Percentiles rank a stretch among this genome's conserved stretches.
phyloP scores from a whole-genome alignment of 305 asterid genomes.

The Fraxinus sp. region DNA sequence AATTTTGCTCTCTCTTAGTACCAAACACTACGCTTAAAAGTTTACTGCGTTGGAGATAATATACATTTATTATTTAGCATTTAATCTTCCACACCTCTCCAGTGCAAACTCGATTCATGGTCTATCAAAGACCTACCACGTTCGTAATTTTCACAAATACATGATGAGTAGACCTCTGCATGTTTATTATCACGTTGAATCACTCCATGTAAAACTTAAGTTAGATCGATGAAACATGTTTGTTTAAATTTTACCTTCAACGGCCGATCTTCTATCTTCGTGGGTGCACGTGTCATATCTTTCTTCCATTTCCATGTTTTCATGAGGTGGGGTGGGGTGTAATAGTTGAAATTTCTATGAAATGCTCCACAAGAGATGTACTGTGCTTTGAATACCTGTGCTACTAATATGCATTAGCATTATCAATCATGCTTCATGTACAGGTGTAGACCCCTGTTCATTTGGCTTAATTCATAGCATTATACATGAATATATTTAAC shows the following conservation, averaged over 20 bases:
- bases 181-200: not conserved
- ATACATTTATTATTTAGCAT: not conserved
- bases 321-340: not conserved
- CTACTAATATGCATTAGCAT: not conserved
- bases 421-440: too few species aligned
- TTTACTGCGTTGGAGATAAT: not conserved
- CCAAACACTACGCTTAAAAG: not conserved
- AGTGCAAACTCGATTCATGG: not conserved
- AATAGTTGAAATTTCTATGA: not conserved
- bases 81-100: not conserved
- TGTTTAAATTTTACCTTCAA: not conserved
- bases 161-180: not conserved
- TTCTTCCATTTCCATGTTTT: not conserved
- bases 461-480: too few species aligned
- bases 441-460: too few species aligned
- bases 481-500: not conserved
- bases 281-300: not conserved
- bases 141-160: not conserved
- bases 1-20: not conserved
- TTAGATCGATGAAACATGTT: not conserved
- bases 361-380: not conserved
- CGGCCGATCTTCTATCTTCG: not conserved
- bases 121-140: not conserved
- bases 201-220: not conserved
- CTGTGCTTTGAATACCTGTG: not conserved